phyloP scores from a whole-genome alignment of 495 filamentous ascomycete species.

The Hypoxylon subgilvum region DNA sequence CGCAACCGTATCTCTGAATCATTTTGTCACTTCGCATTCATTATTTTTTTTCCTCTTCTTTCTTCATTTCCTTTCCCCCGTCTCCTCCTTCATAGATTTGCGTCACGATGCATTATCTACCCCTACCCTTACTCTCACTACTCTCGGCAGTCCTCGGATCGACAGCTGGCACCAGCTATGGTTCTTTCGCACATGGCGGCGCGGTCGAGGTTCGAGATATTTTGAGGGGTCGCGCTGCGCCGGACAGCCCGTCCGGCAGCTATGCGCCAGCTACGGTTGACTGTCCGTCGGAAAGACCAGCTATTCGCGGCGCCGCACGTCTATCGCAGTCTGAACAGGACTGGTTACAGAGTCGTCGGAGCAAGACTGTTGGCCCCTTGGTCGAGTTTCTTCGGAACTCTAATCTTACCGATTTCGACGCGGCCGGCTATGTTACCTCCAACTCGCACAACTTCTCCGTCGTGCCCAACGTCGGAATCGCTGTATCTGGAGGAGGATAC shows the following conservation, averaged over 20 bases:
- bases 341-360: constrained; percentile 65
- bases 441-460: constrained; percentile 63
- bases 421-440: constrained; percentile 66
- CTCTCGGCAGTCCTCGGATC: constrained; percentile 33
- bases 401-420: constrained; percentile 79
- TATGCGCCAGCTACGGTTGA: constrained; percentile 61
- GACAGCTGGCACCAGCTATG: constrained; percentile 10
- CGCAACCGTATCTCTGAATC: background rate
- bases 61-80: background rate
- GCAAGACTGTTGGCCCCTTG: constrained; percentile 69
- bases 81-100: background rate
- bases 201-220: constrained; percentile 18
- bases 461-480: constrained; percentile 70
- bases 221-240: constrained; percentile 49
- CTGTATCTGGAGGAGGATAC: constrained; percentile 75
- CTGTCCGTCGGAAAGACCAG: constrained; percentile 57
- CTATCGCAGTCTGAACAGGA: constrained; percentile 71
- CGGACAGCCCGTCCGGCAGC: constrained; percentile 61
- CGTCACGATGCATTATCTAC: constrained; percentile 17
- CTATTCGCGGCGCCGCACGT: constrained; percentile 56
- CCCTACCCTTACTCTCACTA: constrained; percentile 26
- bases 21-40: background rate
- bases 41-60: background rate
- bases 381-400: constrained; percentile 72
- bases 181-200: background rate